phyloP scores from a whole-genome alignment of 345 rosid species.

The Gossypium australe region DNA sequence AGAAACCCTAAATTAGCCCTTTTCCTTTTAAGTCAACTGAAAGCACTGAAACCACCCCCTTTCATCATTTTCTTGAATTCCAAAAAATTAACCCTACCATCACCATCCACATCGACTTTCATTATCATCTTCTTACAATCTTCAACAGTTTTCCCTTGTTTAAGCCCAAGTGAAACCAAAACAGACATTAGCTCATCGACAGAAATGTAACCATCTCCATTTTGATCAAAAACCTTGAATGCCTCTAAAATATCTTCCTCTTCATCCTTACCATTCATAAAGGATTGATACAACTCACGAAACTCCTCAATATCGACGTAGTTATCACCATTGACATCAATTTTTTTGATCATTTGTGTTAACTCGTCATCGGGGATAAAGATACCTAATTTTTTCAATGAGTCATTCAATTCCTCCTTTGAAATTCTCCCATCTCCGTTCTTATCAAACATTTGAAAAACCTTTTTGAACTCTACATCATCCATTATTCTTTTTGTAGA shows the following conservation, averaged over 20 bases:
- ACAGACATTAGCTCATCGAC: slow-evolving; percentile 70
- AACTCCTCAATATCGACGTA: slow-evolving; percentile 72
- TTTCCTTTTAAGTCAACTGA: slow-evolving; percentile 15
- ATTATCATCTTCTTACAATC: slow-evolving; percentile 75
- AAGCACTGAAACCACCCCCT: slow-evolving; percentile 32
- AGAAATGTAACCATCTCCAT: slow-evolving; percentile 80
- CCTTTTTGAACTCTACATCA: slow-evolving; percentile 45
- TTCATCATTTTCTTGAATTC: slow-evolving; percentile 64
- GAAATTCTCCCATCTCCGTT: slow-evolving; percentile 74
- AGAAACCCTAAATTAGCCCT: background rate
- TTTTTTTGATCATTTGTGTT: slow-evolving; percentile 43
- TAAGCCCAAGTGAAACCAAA: slow-evolving; percentile 62
- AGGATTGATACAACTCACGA: slow-evolving; percentile 44
- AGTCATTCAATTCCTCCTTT: slow-evolving; percentile 52
- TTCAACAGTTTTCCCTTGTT: slow-evolving; percentile 62
- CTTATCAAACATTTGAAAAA: slow-evolving; percentile 77
- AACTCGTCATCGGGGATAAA: slow-evolving; percentile 53
- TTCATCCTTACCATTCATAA: slow-evolving; percentile 51
- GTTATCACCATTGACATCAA: slow-evolving; percentile 50
- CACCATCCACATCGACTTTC: slow-evolving; percentile 81
- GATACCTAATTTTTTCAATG: slow-evolving; percentile 65
- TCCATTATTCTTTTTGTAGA: slow-evolving; percentile 31
- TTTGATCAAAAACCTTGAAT: slow-evolving; percentile 73
- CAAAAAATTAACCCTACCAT: slow-evolving; percentile 56
- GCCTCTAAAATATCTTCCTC: slow-evolving; percentile 80